A percentile compares a stretch with the other conserved stretches of the same genome.
These are phyloP conservation scores for Aspergillus udagawae DNA, from an alignment of 2,329 filamentous ascomycete species.

Conservation along the genomic window DNA sequence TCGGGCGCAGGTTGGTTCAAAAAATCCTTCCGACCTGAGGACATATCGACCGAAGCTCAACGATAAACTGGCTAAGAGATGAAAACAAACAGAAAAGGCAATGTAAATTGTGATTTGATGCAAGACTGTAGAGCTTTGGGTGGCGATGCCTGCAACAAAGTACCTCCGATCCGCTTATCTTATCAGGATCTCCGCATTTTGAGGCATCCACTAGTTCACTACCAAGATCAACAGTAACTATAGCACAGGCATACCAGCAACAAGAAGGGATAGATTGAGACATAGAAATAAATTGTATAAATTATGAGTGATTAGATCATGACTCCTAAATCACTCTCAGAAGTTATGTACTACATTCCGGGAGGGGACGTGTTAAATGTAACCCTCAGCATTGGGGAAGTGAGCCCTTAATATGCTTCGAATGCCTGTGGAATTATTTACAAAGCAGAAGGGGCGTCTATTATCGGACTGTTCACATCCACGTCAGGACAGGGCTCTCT, in stretches of 20 bases:
- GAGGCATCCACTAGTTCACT: background rate
- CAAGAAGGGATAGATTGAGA: background rate
- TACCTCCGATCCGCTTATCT: conserved; percentile 23
- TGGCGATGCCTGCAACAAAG: conserved; percentile 12
- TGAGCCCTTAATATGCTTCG: background rate
- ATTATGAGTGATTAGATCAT: too few species aligned
- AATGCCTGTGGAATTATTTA: background rate
- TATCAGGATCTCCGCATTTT: conserved; percentile 13
- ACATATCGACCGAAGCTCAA: conserved; percentile 44
- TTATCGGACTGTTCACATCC: background rate
- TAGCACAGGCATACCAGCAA: background rate
- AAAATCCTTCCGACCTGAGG: conserved; percentile 70
- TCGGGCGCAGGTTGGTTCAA: conserved; percentile 79
- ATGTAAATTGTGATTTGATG: background rate
- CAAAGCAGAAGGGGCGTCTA: background rate
- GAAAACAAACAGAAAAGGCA: conserved; percentile 4
- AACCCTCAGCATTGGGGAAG: background rate
- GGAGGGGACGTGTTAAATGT: background rate
- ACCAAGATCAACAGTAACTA: background rate
- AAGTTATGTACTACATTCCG: background rate
- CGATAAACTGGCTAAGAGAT: background rate
- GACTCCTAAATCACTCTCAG: too few species aligned
- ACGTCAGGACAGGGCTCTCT: background rate
- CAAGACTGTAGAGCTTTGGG: background rate
- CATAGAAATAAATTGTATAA: too few species aligned